Percentiles rank a stretch among this genome's conserved stretches.
Conservation (phyloP, 2,329 filamentous ascomycete genomes). For the Penicillium sp. region DNA sequence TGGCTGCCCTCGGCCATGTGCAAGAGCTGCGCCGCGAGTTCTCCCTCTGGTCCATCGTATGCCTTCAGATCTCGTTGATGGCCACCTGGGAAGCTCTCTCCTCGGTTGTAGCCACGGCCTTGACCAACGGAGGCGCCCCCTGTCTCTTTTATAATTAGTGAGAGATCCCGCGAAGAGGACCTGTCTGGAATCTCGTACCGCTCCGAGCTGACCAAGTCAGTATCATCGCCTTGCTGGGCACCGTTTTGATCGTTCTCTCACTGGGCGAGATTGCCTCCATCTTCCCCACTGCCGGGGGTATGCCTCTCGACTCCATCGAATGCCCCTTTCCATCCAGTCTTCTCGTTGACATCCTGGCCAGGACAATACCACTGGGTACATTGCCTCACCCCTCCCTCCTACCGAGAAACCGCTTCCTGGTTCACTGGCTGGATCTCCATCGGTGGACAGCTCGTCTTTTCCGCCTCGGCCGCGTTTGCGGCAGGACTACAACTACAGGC, state of each 20-base stretch:
- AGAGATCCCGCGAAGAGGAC: too few relatives aligned
- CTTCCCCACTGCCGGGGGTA: slow-evolving; percentile 30
- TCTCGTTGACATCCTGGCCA: slow-evolving; percentile 14
- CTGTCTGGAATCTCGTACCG: too few relatives aligned
- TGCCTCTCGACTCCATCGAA: not conserved
- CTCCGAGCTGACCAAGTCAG: slow-evolving; percentile 35
- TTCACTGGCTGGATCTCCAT: slow-evolving; percentile 53
- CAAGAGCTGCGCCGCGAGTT: slow-evolving; percentile 42
- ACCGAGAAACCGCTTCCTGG: slow-evolving; percentile 44
- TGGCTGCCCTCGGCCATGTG: slow-evolving; percentile 25
- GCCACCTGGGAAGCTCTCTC: slow-evolving; percentile 57
- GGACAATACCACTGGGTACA: slow-evolving; percentile 55
- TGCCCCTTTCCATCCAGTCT: not conserved
- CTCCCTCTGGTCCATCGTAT: slow-evolving; percentile 49
- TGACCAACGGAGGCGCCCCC: slow-evolving; percentile 50
- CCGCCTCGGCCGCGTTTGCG: slow-evolving; percentile 54
- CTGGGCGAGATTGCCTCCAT: slow-evolving; percentile 48
- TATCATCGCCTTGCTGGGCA: slow-evolving; percentile 48
- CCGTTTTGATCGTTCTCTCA: slow-evolving; percentile 45
- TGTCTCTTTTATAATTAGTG: slow-evolving; percentile 29
- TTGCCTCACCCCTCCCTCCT: slow-evolving; percentile 39
- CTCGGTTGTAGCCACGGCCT: slow-evolving; percentile 49
- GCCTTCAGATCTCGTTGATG: slow-evolving; percentile 55
- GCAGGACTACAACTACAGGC: slow-evolving; percentile 51
- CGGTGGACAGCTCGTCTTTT: slow-evolving; percentile 52